Base-by-base conservation (phyloP, 1,139 yeast species). In the Kodamaea anthophila region DNA sequence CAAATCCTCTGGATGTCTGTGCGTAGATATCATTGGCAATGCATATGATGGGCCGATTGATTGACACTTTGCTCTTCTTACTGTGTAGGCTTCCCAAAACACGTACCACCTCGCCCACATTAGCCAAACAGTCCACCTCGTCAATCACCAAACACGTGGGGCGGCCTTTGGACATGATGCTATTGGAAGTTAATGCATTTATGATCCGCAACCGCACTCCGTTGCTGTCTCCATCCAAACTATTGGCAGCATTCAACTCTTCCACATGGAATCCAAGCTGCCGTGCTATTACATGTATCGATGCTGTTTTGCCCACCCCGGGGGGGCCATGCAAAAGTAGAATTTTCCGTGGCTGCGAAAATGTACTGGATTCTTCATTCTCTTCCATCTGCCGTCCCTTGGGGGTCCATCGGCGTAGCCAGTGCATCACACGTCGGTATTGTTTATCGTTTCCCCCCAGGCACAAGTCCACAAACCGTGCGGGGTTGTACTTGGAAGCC, bases 281-380 rank as follows among this genome's bases (percentile, higher is more conserved):
- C 29, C 68, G 70, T 4, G 95, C 94, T 21, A 87, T 70, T 2
- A 86, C 71, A 51, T 88, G 96, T 0, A 93, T 87, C 3, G 87
- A 79, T 0, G 94, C 76, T 0, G 98, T 91, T 51, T 91, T 91
- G 5, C 98, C 98, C n/a, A 84, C 70, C 1, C 98, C 98, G 1
- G 96, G 88, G 0, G 96, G 94, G 0, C 98, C 98, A 49, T 82
- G 86, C 3, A 91, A 70, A 28, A 91, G 58, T 22, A 91, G 51
- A 1, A 91, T 66, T 41, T 76, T 81, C 6, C 27, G 27, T 14
- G 26, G 20, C 25, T 23, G 25, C 20, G 20, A 16, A 15, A 24
- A 24, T 8, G 18, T 6, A 16, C 9, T 16, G 18, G 6, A 9
- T 6, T 6, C 6, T 9, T 6, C 8, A 16, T 16, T 32, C 67